Conservation (phyloP, 2,329 filamentous ascomycete species). For the Pseudogymnoascus sp. region DNA sequence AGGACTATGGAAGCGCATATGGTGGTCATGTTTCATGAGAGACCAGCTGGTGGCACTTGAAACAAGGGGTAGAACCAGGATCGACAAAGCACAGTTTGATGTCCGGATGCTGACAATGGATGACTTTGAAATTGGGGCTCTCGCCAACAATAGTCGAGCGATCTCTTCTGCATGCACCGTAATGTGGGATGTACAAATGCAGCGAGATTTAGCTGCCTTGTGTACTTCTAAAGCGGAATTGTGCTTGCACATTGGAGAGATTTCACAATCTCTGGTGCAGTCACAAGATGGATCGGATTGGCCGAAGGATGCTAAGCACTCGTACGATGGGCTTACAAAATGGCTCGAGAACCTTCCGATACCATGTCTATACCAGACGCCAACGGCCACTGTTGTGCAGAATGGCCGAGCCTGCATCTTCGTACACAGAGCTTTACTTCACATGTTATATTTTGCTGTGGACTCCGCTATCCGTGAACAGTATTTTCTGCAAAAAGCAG, state of each 20-base stretch:
- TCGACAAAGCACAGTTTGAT: conserved; percentile 89
- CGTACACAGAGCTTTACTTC: conserved; percentile 75
- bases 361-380: conserved; percentile 60
- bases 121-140: conserved; percentile 73
- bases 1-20: conserved; percentile 87
- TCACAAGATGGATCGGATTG: conserved; percentile 73
- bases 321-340: no score
- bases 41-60: conserved; percentile 87
- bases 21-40: conserved; percentile 97
- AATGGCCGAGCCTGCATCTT: conserved; percentile 51
- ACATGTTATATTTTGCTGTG: conserved; percentile 91
- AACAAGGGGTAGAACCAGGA: conserved; percentile 85
- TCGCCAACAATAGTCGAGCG: no score
- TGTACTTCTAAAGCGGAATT: no score
- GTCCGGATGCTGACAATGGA: conserved; percentile 79
- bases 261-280: no score
- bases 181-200: no score
- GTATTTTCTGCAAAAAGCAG: conserved; percentile 74
- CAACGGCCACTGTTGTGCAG: conserved; percentile 48
- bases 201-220: no score
- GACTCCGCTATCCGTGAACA: conserved; percentile 88
- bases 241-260: no score
- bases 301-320: no score
- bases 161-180: no score
- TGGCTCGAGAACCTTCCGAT: conserved; percentile 71